phyloP scores from a whole-genome alignment of 257 asterid species.

The Thymus quinquecostatus region DNA sequence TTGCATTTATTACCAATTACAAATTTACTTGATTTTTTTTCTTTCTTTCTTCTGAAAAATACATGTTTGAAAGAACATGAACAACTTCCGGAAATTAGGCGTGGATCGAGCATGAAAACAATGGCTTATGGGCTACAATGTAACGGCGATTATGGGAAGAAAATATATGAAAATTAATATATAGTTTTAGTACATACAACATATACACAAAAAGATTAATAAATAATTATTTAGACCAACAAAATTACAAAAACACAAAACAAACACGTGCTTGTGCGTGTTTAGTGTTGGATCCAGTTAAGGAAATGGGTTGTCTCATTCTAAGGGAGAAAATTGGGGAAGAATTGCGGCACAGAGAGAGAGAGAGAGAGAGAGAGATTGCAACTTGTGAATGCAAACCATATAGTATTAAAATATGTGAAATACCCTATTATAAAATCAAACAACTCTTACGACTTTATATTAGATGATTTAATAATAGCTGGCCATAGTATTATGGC shows the following conservation, averaged over 20 bases:
- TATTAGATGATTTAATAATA: neutral
- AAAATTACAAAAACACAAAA: neutral
- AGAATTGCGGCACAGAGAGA: neutral
- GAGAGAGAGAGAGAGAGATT: no score
- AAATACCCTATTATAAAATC: neutral
- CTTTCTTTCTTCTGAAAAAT: no score
- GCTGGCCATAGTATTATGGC: neutral
- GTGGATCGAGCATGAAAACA: no score
- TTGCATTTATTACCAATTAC: no score
- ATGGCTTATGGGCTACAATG: no score
- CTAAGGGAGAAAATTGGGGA: neutral
- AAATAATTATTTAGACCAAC: neutral
- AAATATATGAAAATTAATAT: neutral
- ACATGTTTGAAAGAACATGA: no score
- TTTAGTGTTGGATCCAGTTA: constrained; percentile 6
- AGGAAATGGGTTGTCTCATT: neutral
- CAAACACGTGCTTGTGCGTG: neutral
- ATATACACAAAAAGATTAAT: neutral
- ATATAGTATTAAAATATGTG: neutral
- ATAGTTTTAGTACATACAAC: neutral
- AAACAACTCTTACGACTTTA: neutral
- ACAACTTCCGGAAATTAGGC: no score
- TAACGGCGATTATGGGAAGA: no score
- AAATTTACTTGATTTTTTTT: no score
- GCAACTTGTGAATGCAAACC: neutral